These are phyloP conservation scores for Pulveroboletus frians DNA, from an alignment of 768 basidiomycete genomes.

Conservation along the genomic window DNA sequence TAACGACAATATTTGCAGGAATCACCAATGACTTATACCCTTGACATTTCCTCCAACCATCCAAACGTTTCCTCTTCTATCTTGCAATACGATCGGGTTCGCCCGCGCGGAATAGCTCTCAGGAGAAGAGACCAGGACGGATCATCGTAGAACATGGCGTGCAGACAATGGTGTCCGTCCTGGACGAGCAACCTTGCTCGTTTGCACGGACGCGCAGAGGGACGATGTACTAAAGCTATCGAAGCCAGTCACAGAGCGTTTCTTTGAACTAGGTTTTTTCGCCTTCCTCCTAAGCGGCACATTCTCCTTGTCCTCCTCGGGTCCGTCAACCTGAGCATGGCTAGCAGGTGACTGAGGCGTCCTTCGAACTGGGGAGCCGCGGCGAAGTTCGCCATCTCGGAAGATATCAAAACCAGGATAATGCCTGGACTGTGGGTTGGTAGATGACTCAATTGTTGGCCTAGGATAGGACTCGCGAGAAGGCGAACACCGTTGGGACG, in stretches of 20 bases:
- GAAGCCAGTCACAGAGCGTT: constrained; percentile 8
- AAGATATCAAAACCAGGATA: constrained; percentile 64
- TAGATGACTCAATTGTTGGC: constrained; percentile 36
- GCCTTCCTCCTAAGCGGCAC: constrained; percentile 42
- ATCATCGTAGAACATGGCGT: constrained; percentile 19
- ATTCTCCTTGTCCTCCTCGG: constrained; percentile 57
- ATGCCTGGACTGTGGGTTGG: constrained; percentile 53
- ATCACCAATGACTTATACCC: background rate
- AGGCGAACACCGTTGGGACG: constrained; percentile 12
- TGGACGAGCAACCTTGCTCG: constrained; percentile 5
- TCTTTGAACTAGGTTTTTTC: constrained; percentile 35
- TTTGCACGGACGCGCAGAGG: constrained; percentile 3
- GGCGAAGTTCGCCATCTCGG: constrained; percentile 36
- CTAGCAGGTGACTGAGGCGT: constrained; percentile 1
- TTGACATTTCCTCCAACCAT: background rate
- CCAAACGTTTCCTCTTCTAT: background rate
- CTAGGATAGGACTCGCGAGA: constrained; percentile 19
- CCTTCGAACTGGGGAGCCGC: constrained; percentile 1
- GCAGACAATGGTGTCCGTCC: constrained; percentile 15
- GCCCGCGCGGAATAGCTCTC: background rate
- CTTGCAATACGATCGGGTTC: background rate
- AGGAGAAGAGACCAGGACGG: background rate
- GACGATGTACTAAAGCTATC: constrained; percentile 2
- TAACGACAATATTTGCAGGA: constrained; percentile 5
- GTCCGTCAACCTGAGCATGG: constrained; percentile 6